Conservation (phyloP, 202 grass and related monocot species). For the Cymbopogon flexuosus region DNA sequence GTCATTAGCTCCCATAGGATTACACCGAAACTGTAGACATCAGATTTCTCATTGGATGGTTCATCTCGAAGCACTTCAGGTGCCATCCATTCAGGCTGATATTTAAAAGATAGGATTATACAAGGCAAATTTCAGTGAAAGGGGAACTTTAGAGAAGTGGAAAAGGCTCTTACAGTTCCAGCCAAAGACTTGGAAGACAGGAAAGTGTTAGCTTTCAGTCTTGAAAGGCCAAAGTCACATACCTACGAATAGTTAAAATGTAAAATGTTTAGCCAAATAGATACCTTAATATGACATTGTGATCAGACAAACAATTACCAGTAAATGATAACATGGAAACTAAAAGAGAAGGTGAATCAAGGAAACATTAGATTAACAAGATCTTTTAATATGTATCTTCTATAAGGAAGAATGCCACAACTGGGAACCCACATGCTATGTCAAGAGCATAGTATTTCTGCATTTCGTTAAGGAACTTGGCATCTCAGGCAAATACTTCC, state of each 20-base stretch:
- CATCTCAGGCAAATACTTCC: not conserved
- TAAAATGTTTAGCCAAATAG: conserved; percentile 13
- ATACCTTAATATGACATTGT: not conserved
- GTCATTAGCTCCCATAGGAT: conserved; percentile 98
- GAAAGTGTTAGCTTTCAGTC: conserved; percentile 87
- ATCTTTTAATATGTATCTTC: conserved; percentile 8
- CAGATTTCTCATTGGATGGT: conserved; percentile 98
- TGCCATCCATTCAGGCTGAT: conserved; percentile 98
- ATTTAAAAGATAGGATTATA: conserved; percentile 30
- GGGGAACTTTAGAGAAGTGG: conserved; percentile 6
- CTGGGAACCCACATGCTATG: not conserved
- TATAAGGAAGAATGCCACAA: not conserved
- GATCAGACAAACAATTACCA: not conserved
- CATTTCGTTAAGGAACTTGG: conserved; percentile 8
- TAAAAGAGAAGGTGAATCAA: not conserved
- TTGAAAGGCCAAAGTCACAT: conserved; percentile 95
- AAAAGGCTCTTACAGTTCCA: conserved; percentile 77
- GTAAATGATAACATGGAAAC: not conserved
- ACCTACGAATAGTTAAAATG: conserved; percentile 46
- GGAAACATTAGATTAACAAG: not conserved
- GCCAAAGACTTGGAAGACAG: conserved; percentile 93
- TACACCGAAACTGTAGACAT: conserved; percentile 92
- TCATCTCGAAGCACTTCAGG: conserved; percentile 94
- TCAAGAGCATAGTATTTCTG: not conserved
- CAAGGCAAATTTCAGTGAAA: conserved; percentile 6